Evolutionary conservation across 805 yeast genomes (phyloP), one percentile per base, ranked within the genome.

Genomic region (Phaffomyces opuntiae): DNA sequence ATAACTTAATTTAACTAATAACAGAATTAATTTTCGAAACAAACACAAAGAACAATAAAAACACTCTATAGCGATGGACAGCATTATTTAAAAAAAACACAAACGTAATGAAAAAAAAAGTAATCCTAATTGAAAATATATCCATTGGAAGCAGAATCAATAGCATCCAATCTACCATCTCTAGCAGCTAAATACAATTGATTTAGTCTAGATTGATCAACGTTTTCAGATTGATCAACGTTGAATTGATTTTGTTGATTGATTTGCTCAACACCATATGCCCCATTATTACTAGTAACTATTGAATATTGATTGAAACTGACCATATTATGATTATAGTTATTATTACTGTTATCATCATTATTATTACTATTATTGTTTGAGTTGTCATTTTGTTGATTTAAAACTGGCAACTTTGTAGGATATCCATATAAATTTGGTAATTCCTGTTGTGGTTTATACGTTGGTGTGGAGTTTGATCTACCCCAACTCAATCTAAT

Each of bases 401-500:
- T 29, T 4, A 29, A 29, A 29, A 11, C 14, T 40, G 47, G 12
- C 26, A 47, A 14, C 29, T 43, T 14, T 33, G 33, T 9, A 13
- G 48, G 45, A 29, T 51, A 51, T 2, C 62, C 62, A 35, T 59
- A 57, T 16, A 59, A 32, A 16, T 47, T 9, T 11, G 62, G 61
- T 24, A 59, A 27, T 26, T 56, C 59, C 8, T 39, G 55, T 38
- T 57, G 63, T 14, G 50, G 55, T 32, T 51, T 54, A 46, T 59
- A 57, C 31, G 47, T 21, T 36, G 54, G 56, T 32, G 52, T 50
- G 12, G 56, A 47, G 34, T 53, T 56, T 5, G 85, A 77, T 53
- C 88, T 75, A 29, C 96, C 96, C 96, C 96, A 89, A 43, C 91
- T 82, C 47, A 89, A 73, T 55, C 96, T 73, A 41, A 89, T 81